Evolutionary conservation across 2,329 filamentous ascomycete genomes (phyloP).

Genomic region (Ascochyta pisi): DNA sequence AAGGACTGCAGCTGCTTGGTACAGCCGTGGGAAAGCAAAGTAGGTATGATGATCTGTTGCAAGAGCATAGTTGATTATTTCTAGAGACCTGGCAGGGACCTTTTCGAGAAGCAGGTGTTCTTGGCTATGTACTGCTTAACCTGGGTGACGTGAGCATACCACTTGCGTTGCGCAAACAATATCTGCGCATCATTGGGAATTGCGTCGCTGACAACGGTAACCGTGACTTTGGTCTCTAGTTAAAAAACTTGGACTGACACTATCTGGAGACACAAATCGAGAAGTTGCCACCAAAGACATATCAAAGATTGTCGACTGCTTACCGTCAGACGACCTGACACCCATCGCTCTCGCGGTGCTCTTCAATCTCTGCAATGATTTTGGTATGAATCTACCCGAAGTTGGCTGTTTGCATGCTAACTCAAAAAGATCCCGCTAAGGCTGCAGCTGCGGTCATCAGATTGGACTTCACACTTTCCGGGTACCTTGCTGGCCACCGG

Average conservation of each 20-base stretch:
- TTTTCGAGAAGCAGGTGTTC: slow-evolving; percentile 37
- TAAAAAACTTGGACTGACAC: slow-evolving; percentile 21
- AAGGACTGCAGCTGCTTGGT: slow-evolving; percentile 35
- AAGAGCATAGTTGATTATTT: slow-evolving; percentile 30
- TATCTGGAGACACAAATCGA: slow-evolving; percentile 41
- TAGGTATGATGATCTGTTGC: slow-evolving; percentile 14
- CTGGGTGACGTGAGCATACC: slow-evolving; percentile 30
- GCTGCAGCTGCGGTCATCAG: slow-evolving; percentile 42
- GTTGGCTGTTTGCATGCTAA: slow-evolving; percentile 20
- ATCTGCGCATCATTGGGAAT: slow-evolving; percentile 49
- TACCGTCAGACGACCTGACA: slow-evolving; percentile 32
- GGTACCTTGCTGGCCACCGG: slow-evolving; percentile 31
- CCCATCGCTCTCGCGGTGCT: slow-evolving; percentile 49
- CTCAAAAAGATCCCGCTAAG: slow-evolving; percentile 43
- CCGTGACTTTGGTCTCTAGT: background rate
- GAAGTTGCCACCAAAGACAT: slow-evolving; percentile 36
- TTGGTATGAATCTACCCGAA: slow-evolving; percentile 30
- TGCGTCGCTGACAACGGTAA: slow-evolving; percentile 48
- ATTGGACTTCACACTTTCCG: slow-evolving; percentile 40
- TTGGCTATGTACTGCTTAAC: slow-evolving; percentile 34
- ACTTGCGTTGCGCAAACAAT: slow-evolving; percentile 39
- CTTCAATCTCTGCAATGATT: slow-evolving; percentile 54
- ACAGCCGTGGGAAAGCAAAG: slow-evolving; percentile 44
- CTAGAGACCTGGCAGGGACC: slow-evolving; percentile 41
- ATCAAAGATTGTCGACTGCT: slow-evolving; percentile 34